Conservation (phyloP, 140 eudicot species). For the Bidens hawaiensis region DNA sequence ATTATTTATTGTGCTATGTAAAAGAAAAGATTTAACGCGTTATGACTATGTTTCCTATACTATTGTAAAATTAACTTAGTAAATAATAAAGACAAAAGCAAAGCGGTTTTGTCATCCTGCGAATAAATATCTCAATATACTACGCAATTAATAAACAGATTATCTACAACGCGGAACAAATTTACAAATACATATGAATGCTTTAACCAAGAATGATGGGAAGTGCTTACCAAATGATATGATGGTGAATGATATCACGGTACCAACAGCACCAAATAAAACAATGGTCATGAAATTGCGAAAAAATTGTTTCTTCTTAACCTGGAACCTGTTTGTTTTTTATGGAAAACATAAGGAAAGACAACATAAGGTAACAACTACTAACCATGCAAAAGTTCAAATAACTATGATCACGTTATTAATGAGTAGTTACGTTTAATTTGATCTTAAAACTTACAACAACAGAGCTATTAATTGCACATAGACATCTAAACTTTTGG, state of each 20-base stretch:
- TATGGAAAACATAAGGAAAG: not conserved
- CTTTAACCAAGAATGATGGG: constrained; percentile 4
- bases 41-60: not conserved
- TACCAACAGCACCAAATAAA: constrained; percentile 75
- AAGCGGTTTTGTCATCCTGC: constrained; percentile 4
- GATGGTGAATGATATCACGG: constrained; percentile 59
- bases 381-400: not conserved
- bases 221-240: constrained; percentile 52
- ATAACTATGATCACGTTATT: not conserved
- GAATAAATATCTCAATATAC: not conserved
- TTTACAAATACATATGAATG: not conserved
- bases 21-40: not conserved
- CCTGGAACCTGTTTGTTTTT: constrained; percentile 66
- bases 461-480: not conserved
- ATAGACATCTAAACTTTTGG: not conserved
- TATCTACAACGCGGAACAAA: not conserved
- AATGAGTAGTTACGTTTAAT: not conserved
- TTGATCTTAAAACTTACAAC: not conserved
- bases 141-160: not conserved
- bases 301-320: constrained; percentile 76
- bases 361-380: not conserved
- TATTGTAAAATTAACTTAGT: not conserved
- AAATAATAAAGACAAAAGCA: constrained; percentile 7
- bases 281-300: constrained; percentile 64
- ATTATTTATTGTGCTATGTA: not conserved